Conservation (phyloP, 306 rosid genomes). For the Casuarina equisetifolia region DNA sequence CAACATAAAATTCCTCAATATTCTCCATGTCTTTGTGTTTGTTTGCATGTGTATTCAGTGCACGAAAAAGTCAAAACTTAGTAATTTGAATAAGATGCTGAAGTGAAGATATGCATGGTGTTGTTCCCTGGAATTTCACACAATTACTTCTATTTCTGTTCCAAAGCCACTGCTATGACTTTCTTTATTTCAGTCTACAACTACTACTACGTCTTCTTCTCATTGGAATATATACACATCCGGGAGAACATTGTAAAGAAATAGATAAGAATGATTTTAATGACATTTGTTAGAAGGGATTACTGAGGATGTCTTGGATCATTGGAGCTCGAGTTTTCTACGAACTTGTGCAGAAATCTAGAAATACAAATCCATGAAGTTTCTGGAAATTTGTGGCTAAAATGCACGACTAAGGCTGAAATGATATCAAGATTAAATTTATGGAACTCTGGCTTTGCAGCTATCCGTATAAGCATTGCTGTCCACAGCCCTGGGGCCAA, state of each 20-base stretch:
- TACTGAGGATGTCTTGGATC: conserved; percentile 17
- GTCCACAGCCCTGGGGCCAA: conserved; percentile 86
- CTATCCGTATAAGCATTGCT: conserved; percentile 74
- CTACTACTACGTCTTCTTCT: neutral
- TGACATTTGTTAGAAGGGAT: neutral
- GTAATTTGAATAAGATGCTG: too few relatives aligned
- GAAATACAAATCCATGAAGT: conserved; percentile 72
- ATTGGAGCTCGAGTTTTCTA: conserved; percentile 24
- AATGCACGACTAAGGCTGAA: conserved; percentile 55
- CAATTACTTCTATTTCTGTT: neutral
- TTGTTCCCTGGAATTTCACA: neutral
- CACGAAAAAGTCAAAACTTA: too few relatives aligned
- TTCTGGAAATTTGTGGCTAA: conserved; percentile 52
- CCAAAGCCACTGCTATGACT: neutral
- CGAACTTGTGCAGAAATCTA: conserved; percentile 59
- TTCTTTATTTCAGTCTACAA: neutral
- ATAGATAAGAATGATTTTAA: neutral
- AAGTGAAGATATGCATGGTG: neutral
- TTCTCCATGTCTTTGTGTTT: too few relatives aligned
- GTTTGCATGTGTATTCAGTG: too few relatives aligned
- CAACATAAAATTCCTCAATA: too few relatives aligned
- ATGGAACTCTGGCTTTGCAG: conserved; percentile 72
- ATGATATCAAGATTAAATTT: conserved; percentile 60
- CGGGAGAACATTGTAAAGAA: neutral
- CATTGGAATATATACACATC: neutral